Evolutionary conservation across 106 monocot genomes (phyloP), one percentile per base, ranked within the genome.

Genomic region (Chionographis japonica): DNA sequence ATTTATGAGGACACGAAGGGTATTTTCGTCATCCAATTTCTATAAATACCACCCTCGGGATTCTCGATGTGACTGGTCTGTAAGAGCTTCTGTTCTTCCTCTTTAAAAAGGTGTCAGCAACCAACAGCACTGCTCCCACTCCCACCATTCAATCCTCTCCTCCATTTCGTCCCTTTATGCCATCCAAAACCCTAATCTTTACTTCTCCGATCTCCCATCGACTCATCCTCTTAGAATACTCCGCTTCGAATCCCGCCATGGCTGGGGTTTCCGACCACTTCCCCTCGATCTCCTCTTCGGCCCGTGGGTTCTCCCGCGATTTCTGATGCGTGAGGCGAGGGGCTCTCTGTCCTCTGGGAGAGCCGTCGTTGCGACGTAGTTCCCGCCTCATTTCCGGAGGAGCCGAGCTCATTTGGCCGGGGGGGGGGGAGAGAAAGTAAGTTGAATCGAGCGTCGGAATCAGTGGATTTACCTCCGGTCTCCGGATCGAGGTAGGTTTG

Each of bases 31-130:
- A 27, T 18, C 38, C 39, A 11, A 9, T 67, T 39, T 3, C 18
- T 8, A 9, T 12, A 37, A 13, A 1, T 12, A 13, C 16, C 10
- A 27, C 17, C 14, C 49, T 17, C 53, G 4, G 37, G 5, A 17
- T 17, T 68, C 68, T 68, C 40, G 10, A 20, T 55, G 10, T 0
- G 12, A 16, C 19, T 52, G 37, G 37, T 50, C 3, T 52, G 19
- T 66, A 35, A 20, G 49, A 50, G 60, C 50, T 61, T 71, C 60
- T 51, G 50, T 37, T 64, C 73, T 63, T 54, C 19, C 18, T 50
- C 50, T 27, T 27, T 27, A 27, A 27, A 27, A 27, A 27, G 27
- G 27, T 27, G 27, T 27, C 27, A 27, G 27, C 27, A 27, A 27
- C 27, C 27, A 27, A 27, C 27, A 27, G 27, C 27, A 27, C 27